Conservation (phyloP, 208 protist species). For the Crithidia sp. region DNA sequence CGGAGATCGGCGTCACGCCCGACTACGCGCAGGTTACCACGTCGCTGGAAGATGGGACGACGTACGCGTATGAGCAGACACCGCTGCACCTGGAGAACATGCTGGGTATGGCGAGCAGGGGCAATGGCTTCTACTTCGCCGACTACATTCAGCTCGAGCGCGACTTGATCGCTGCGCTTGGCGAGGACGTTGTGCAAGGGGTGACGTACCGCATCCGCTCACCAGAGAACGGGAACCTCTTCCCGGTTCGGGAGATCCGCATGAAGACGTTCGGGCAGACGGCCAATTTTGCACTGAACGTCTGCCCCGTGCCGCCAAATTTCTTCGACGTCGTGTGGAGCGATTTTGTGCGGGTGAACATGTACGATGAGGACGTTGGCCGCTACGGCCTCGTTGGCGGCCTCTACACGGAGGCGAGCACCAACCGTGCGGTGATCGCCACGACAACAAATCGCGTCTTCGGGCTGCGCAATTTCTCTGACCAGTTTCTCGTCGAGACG, state of each 20-base stretch:
- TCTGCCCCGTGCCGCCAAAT: slow-evolving; percentile 51
- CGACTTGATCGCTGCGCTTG: slow-evolving; percentile 2
- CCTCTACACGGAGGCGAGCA: slow-evolving; percentile 33
- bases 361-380: slow-evolving; percentile 17
- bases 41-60: background rate
- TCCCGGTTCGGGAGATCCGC: slow-evolving; percentile 5
- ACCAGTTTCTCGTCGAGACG: slow-evolving; percentile 11
- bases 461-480: slow-evolving; percentile 11
- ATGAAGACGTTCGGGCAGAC: slow-evolving; percentile 40
- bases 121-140: slow-evolving; percentile 3
- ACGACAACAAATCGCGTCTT: slow-evolving; percentile 35
- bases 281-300: background rate
- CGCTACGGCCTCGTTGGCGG: slow-evolving; percentile 38
- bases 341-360: slow-evolving; percentile 42
- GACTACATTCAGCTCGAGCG: slow-evolving; percentile 22
- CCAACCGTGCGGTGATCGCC: slow-evolving; percentile 34
- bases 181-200: background rate
- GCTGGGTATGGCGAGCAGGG: background rate
- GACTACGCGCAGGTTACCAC: slow-evolving; percentile 1
- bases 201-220: slow-evolving; percentile 20
- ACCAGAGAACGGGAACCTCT: background rate
- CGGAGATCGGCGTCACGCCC: slow-evolving; percentile 3
- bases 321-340: slow-evolving; percentile 54
- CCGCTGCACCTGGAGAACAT: slow-evolving; percentile 10
- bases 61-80: slow-evolving; percentile 13